A percentile compares a stretch with the other conserved stretches of the same genome.
These are phyloP conservation scores for Entophlyctis helioformis DNA, from an alignment of 192 early-diverging fungal species.

Conservation along the genomic window DNA sequence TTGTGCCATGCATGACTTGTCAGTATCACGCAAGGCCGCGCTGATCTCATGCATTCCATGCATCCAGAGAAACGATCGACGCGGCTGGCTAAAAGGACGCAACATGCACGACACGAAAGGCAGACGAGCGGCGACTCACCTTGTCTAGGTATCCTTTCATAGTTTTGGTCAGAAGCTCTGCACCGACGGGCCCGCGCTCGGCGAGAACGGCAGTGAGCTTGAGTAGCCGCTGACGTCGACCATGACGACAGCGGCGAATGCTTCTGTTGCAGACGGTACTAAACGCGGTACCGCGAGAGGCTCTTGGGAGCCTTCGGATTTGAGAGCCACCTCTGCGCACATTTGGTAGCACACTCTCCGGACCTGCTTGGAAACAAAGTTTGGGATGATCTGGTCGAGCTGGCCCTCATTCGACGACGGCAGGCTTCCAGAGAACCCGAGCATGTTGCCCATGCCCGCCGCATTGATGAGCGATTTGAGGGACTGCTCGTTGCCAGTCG, in stretches of 20 bases:
- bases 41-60: too few relatives aligned
- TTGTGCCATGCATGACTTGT: too few relatives aligned
- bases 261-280: constrained; percentile 11
- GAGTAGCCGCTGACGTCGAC: constrained; percentile 37
- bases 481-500: too few relatives aligned
- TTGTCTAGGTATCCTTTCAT: constrained; percentile 42
- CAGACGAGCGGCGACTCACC: too few relatives aligned
- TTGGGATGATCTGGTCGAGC: constrained; percentile 24
- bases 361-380: constrained; percentile 35
- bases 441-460: too few relatives aligned
- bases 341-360: constrained; percentile 14
- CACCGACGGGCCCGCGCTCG: constrained; percentile 28
- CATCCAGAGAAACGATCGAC: too few relatives aligned
- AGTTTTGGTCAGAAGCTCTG: constrained; percentile 30
- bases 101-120: too few relatives aligned
- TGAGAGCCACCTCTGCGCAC: neutral
- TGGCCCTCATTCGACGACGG: constrained; percentile 1
- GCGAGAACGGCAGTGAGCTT: constrained; percentile 25
- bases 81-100: too few relatives aligned
- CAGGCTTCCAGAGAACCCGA: too few relatives aligned
- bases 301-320: neutral
- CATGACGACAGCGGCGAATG: constrained; percentile 36
- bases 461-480: too few relatives aligned
- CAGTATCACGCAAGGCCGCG: too few relatives aligned
- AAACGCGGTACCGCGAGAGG: constrained; percentile 3